Base-by-base conservation (phyloP, 2,329 filamentous ascomycete species). In the Capronia americana region DNA sequence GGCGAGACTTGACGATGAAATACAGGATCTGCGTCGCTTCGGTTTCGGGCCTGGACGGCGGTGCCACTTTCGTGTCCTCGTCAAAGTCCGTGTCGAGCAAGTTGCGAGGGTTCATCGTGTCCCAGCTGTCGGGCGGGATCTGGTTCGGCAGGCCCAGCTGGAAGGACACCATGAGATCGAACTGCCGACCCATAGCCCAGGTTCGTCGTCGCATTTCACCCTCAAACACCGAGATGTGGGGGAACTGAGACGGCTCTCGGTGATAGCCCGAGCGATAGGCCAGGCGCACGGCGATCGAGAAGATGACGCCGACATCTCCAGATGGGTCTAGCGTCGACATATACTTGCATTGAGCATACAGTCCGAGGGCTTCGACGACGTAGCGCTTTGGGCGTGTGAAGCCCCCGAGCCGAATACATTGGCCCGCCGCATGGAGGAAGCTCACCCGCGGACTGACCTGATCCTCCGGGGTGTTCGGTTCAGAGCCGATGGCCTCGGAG, bases 141-240 rank as follows among this genome's bases (percentile, higher is more conserved):
- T 88, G 86, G 67, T 84, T 83, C 6, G 88, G 88, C 14, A 90
- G 77, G 1, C 88, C 88, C 66, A 90, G 81, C 71, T 90, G 87
- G 71, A 89, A 89, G 0, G 86, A 84, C 0, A 86, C 81, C 17
- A 90, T 77, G 2, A 85, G 77, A 71, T 90, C 88, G 59, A 90
- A 80, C 73, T 89, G 87, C 30, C 73, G 74, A 8, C 80, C 67
- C 41, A 77, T 71, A 20, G 74, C 72, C 80, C 81, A 83, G 2
- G 78, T 60, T 11, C 81, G 78, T 20, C 81, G 74, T 57, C 81
- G 75, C 75, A 82, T 86, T 74, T 89, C 87, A 8, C 83, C 86
- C 63, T 86, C 81, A 66, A 85, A 86, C 1, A 82, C 79, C 0
- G 83, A 80, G 55, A 88, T 82, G 57, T 78, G 80, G 4, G 83